These are phyloP conservation scores for Butyriboletus loyo DNA, from an alignment of 768 basidiomycete species.

Conservation along the genomic window DNA sequence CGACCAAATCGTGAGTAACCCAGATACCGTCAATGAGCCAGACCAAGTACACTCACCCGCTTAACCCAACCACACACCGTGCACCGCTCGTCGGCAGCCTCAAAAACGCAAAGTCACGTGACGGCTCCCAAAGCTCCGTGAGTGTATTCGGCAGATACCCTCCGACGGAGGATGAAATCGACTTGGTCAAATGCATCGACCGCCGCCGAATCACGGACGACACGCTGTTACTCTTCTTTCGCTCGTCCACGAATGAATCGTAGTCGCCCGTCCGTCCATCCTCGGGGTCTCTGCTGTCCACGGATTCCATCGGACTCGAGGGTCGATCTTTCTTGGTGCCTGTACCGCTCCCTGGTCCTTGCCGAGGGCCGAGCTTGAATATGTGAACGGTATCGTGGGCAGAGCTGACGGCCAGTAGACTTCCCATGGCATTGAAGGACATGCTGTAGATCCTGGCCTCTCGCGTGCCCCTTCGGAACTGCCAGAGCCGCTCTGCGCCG, in stretches of 20 bases:
- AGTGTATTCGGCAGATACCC: slow-evolving; percentile 85
- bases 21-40: not conserved
- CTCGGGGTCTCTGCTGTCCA: slow-evolving; percentile 62
- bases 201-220: slow-evolving; percentile 65
- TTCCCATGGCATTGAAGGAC: slow-evolving; percentile 80
- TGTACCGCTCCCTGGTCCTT: slow-evolving; percentile 16
- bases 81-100: slow-evolving; percentile 76
- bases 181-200: slow-evolving; percentile 73
- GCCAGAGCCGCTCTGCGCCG: slow-evolving; percentile 89
- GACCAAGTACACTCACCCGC: slow-evolving; percentile 55
- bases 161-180: slow-evolving; percentile 73
- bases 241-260: slow-evolving; percentile 78
- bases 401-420: slow-evolving; percentile 84
- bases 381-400: slow-evolving; percentile 97
- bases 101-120: slow-evolving; percentile 89
- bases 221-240: slow-evolving; percentile 56
- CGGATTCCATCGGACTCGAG: slow-evolving; percentile 61
- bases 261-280: slow-evolving; percentile 66
- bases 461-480: slow-evolving; percentile 89
- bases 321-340: slow-evolving; percentile 31
- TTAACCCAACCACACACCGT: slow-evolving; percentile 84
- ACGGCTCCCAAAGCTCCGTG: slow-evolving; percentile 96
- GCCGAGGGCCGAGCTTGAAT: slow-evolving; percentile 71
- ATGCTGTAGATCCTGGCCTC: slow-evolving; percentile 83
- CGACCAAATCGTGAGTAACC: not conserved